Evolutionary conservation across 2,329 filamentous ascomycete genomes (phyloP), one percentile per base, ranked within the genome.

Genomic region (Fusarium paranaense): DNA sequence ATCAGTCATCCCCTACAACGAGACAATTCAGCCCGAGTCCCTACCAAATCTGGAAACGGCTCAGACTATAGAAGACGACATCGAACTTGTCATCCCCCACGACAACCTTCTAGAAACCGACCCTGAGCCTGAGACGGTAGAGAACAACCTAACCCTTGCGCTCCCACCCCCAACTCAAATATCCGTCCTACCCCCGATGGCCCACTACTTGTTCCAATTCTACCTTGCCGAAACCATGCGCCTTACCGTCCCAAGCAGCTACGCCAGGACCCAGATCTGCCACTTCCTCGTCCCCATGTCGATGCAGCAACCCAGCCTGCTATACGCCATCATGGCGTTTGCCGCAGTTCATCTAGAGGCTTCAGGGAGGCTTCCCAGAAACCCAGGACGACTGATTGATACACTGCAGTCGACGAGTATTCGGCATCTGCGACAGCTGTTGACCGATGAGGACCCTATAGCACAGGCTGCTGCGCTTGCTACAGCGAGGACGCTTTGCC

Each of bases 261-360:
- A 66, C 33, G 72, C 72, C 0, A 64, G 67, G 25, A 33, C 47
- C 16, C 56, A 74, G 27, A 74, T 74, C 2, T 74, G 72, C 2
- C 72, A 66, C 7, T 74, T 74, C 6, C 42, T 74, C 0, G 71
- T 74, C 10, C 72, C 72, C 2, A 74, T 74, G 64, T 66, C 72
- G 7, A 50, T 69, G 2, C 62, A 69, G 0, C 64, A 74, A 18
- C 72, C 72, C 0, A 66, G 71, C n/a, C 13, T 74, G 8, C 60
- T 74, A 11, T 74, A 72, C 14, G 72, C 72, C 0, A 32, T 69
- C 0, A 74, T 74, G 72, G 66, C 68, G 0, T 74, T 74, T n/a
- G 71, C 72, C 1, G 60, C 71, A 2, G 47, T 74, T 4, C 72
- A 74, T 16, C 62, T 74, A 0, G 18, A 71, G 11, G 71, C 71